These are phyloP conservation scores for Phialocephala subalpina DNA, from an alignment of 2,329 filamentous ascomycete species.

Conservation along the genomic window DNA sequence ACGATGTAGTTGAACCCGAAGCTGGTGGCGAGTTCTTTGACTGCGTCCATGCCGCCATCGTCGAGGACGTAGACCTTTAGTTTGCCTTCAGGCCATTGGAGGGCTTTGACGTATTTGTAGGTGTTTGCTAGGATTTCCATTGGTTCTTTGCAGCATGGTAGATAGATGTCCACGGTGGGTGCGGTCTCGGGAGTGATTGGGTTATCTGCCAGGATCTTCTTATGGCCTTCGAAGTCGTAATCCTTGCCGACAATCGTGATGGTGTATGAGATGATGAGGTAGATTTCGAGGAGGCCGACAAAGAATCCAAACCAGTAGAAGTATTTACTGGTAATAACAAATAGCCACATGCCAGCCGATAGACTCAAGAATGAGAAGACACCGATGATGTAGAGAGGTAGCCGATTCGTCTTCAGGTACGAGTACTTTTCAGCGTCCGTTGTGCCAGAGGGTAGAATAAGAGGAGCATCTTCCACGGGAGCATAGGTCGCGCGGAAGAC, in stretches of 20 bases:
- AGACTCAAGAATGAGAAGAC: slow-evolving; percentile 22
- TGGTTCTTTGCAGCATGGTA: slow-evolving; percentile 23
- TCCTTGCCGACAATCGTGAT: slow-evolving; percentile 24
- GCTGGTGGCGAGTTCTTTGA: slow-evolving; percentile 18
- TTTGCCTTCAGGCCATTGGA: slow-evolving; percentile 22
- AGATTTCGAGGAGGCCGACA: slow-evolving; percentile 20
- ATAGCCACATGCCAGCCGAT: slow-evolving; percentile 23
- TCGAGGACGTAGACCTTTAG: slow-evolving; percentile 25
- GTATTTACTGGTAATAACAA: slow-evolving; percentile 17
- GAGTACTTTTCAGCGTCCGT: slow-evolving; percentile 21
- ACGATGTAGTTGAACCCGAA: slow-evolving; percentile 22
- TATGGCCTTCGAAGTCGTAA: slow-evolving; percentile 23
- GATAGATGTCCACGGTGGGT: slow-evolving; percentile 20
- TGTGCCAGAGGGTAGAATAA: slow-evolving; percentile 23
- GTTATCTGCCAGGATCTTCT: slow-evolving; percentile 14
- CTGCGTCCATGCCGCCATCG: slow-evolving; percentile 18
- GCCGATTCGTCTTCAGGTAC: slow-evolving; percentile 20
- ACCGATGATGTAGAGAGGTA: slow-evolving; percentile 17
- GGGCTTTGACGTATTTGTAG: slow-evolving; percentile 23
- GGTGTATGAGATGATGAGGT: slow-evolving; percentile 24
- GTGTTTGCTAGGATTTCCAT: slow-evolving; percentile 22
- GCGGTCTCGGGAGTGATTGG: slow-evolving; percentile 17
- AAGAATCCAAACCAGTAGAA: slow-evolving; percentile 24
- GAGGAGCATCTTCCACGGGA: slow-evolving; percentile 20
- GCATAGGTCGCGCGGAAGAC: slow-evolving; percentile 15